These are phyloP conservation scores for Pleurotus pulmonarius DNA, from an alignment of 768 basidiomycete species.

Conservation along the genomic window DNA sequence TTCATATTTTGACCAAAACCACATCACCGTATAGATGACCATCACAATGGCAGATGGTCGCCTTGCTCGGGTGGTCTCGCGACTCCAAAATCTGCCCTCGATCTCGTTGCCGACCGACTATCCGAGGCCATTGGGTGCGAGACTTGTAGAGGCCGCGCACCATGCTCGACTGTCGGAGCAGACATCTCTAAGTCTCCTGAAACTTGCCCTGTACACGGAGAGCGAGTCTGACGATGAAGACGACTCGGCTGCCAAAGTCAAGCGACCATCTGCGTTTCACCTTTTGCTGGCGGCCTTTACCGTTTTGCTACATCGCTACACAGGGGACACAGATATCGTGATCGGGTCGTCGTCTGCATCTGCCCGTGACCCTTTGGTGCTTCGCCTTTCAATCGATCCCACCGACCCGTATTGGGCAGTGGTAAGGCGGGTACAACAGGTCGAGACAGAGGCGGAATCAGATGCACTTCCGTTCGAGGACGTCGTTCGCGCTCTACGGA, in stretches of 20 bases:
- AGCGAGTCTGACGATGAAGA: conserved; percentile 49
- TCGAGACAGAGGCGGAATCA: conserved; percentile 77
- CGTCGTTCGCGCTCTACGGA: conserved; percentile 64
- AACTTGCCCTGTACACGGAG: conserved; percentile 74
- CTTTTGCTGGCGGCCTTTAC: conserved; percentile 89
- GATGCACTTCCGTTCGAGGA: conserved; percentile 81
- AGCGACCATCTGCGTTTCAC: conserved; percentile 81
- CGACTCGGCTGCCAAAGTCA: conserved; percentile 28
- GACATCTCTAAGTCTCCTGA: conserved; percentile 74
- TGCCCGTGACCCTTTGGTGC: conserved; percentile 74
- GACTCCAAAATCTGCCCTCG: conserved; percentile 80
- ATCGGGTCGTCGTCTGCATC: conserved; percentile 84
- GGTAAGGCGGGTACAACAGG: conserved; percentile 78
- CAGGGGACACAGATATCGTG: conserved; percentile 90
- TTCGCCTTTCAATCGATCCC: conserved; percentile 80
- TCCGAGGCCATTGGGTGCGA: conserved; percentile 72
- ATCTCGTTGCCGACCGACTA: conserved; percentile 96
- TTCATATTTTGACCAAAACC: background rate
- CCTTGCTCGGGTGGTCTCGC: conserved; percentile 53
- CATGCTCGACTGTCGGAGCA: conserved; percentile 66
- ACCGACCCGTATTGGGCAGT: conserved; percentile 88
- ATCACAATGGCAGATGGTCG: conserved; percentile 36
- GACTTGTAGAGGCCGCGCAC: conserved; percentile 83
- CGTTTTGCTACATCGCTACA: conserved; percentile 89
- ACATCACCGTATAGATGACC: background rate